Evolutionary conservation across 2,329 filamentous ascomycete species (phyloP), one percentile per base, ranked within the genome.

Genomic region (Biscogniauxia mediterranea): DNA sequence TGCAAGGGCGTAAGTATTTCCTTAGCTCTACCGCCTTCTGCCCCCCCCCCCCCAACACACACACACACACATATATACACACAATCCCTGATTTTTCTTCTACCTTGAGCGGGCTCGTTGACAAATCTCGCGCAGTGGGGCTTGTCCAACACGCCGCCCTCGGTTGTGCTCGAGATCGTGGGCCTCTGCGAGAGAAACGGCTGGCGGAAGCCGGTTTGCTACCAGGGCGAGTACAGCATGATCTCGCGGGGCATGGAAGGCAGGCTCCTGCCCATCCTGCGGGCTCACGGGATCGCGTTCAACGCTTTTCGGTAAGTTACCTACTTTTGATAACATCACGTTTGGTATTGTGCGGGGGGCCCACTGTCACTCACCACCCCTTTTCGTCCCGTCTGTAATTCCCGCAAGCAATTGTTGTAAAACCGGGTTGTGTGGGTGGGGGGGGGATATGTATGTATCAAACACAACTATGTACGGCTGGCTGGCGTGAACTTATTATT

Each of bases 171-270:
- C 55, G 60, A 72, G 19, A 73, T 73, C 25, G 61, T 78, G 26
- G 63, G 66, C 4, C 63, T 77, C 17, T 75, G 73, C 63, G 74
- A 76, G 20, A 52, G 69, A 51, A 69, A 76, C 2, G 68, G 66
- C 42, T 77, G 72, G 66, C 61, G 67, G n/a, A 76, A 77, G 55
- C 77, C 77, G 0, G 69, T 62, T 5, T 75, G 72, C 58, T 80
- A 79, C 55, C 77, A 80, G 53, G 77, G 76, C 28, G 70, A 73
- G 13, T 79, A 79, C 62, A 78, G 71, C 58, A 60, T 76, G 4
- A 61, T 78, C 7, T 71, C 71, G 7, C 76, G 77, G 5, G 70
- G 69, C 5, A 68, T 70, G 56, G 78, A 80, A 57, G 69, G 66
- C 2, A 63, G 67, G 13, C 66, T 79, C 3, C 67, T 77, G 13